Conservation (phyloP, 306 rosid genomes). For the Trichosanthes cucumerina region DNA sequence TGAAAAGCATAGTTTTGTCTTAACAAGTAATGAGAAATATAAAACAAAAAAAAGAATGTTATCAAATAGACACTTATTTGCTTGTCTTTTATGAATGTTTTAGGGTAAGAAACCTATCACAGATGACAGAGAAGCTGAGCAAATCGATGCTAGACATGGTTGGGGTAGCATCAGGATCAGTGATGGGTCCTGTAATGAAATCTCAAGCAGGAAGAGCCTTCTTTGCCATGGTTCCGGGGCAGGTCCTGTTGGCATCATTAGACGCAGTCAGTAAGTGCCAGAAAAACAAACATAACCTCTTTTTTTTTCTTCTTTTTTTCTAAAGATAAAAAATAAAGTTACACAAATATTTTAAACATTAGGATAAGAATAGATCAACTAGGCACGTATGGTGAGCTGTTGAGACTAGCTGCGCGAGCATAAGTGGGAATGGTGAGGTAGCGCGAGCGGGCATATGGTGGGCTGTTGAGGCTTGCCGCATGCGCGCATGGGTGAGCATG, state of each 20-base stretch:
- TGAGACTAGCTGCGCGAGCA: no score
- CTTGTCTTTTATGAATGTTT: neutral
- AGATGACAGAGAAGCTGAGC: slow-evolving; percentile 79
- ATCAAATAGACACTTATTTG: neutral
- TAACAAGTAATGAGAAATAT: neutral
- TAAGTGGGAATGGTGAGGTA: no score
- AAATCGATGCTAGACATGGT: slow-evolving; percentile 71
- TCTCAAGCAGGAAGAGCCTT: slow-evolving; percentile 75
- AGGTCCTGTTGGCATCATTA: slow-evolving; percentile 79
- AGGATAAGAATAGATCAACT: no score
- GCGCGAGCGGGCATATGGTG: no score
- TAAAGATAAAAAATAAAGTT: no score
- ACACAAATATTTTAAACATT: no score
- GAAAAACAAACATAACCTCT: neutral
- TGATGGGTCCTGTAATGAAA: slow-evolving; percentile 55
- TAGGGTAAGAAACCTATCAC: slow-evolving; percentile 66
- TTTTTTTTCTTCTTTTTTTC: no score
- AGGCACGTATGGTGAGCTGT: no score
- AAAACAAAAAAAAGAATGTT: neutral
- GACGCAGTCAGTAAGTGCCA: slow-evolving; percentile 80
- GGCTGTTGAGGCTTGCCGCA: no score
- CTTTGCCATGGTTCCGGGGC: slow-evolving; percentile 79
- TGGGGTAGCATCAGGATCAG: slow-evolving; percentile 64
- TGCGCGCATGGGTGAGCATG: no score
- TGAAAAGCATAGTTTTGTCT: neutral